Percentiles rank a stretch among this genome's conserved stretches.
Evolutionary conservation across 2,329 filamentous ascomycete genomes (phyloP).

Genomic region (Trichophyton mentagrophytes): DNA sequence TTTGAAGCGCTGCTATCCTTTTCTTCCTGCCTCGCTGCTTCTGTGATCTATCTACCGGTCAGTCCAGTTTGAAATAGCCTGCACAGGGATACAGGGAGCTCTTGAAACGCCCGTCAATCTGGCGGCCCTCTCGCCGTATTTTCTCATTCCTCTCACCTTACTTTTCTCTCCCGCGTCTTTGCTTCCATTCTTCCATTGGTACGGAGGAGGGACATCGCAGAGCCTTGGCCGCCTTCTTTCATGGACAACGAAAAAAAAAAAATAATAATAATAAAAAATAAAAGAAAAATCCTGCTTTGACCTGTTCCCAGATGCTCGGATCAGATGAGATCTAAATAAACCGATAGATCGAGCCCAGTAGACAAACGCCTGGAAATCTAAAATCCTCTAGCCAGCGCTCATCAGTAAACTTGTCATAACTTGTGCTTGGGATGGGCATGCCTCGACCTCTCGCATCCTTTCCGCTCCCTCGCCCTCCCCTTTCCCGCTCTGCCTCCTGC

Average conservation of each 20-base stretch:
- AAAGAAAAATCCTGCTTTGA: background rate
- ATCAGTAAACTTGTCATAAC: background rate
- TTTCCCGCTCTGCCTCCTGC: no score
- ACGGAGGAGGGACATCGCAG: background rate
- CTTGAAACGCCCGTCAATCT: background rate
- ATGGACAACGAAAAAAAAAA: background rate
- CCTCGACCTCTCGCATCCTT: no score
- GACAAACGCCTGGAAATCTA: background rate
- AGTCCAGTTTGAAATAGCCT: background rate
- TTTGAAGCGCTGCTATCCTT: constrained; percentile 4
- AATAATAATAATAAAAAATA: background rate
- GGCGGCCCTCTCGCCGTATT: background rate
- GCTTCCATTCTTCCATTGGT: background rate
- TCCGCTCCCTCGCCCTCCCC: background rate
- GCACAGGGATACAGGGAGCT: constrained; percentile 2
- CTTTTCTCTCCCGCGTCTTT: background rate
- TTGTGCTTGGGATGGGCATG: background rate
- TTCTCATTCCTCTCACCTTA: background rate
- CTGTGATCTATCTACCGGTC: constrained; percentile 1
- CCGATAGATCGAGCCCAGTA: background rate
- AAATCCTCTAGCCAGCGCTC: background rate
- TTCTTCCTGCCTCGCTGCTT: background rate
- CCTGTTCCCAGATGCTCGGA: background rate
- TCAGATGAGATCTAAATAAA: background rate
- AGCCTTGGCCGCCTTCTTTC: background rate